phyloP scores from a whole-genome alignment of 2,329 filamentous ascomycete genomes.

The Stagonosporopsis tanaceti region DNA sequence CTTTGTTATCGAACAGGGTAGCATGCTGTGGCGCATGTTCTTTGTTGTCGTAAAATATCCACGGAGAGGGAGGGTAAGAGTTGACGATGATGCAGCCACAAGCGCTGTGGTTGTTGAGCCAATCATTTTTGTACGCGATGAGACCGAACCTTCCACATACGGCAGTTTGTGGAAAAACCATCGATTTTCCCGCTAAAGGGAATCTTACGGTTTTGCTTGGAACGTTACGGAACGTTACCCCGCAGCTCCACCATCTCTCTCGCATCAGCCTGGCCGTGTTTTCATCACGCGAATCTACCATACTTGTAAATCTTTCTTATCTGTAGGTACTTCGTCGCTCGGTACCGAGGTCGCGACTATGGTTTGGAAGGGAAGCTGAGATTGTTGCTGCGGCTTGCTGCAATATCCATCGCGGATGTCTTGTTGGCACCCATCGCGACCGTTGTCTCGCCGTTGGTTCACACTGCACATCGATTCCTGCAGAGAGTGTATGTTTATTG shows the following conservation, averaged over 20 bases:
- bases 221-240: not conserved
- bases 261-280: not conserved
- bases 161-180: not conserved
- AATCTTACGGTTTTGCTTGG: not conserved
- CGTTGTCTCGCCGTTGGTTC: not conserved
- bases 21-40: not conserved
- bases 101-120: not conserved
- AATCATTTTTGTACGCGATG: not conserved
- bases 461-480: not conserved
- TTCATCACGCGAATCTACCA: not conserved
- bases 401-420: too few relatives aligned
- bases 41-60: not conserved
- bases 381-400: too few relatives aligned
- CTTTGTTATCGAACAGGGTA: not conserved
- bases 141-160: not conserved
- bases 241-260: not conserved
- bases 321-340: not conserved
- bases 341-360: not conserved
- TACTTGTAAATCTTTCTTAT: not conserved
- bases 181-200: conserved; percentile 6
- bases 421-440: too few relatives aligned
- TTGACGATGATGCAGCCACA: not conserved
- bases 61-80: not conserved
- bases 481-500: not conserved
- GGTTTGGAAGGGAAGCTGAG: not conserved